phyloP scores from a whole-genome alignment of 441 rosid genomes.

The Corymbia calophylla region DNA sequence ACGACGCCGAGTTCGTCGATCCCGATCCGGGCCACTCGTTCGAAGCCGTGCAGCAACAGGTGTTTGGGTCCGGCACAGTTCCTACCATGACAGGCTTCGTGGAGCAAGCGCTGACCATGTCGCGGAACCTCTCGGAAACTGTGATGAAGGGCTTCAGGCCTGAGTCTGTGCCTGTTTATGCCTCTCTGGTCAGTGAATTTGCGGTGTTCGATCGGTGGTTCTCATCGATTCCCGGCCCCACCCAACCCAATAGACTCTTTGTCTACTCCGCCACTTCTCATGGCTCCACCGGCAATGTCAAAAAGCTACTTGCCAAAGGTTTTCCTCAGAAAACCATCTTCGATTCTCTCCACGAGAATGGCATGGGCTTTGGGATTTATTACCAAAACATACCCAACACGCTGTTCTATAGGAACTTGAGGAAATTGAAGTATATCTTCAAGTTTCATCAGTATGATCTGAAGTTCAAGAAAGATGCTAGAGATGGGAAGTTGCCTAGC shows the following conservation, averaged over 20 bases:
- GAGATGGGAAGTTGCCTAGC: neutral
- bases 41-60: neutral
- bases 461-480: neutral
- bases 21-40: constrained; percentile 2
- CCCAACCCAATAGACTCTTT: constrained; percentile 1
- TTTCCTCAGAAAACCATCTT: neutral
- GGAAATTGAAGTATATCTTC: constrained; percentile 4
- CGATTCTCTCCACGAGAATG: constrained; percentile 3
- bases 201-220: constrained; percentile 3
- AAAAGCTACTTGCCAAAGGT: neutral
- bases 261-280: constrained; percentile 2
- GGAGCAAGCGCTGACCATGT: constrained; percentile 2
- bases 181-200: neutral
- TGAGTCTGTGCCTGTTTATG: neutral
- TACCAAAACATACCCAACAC: constrained; percentile 1
- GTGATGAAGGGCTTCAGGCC: constrained; percentile 5
- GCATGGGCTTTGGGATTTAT: neutral
- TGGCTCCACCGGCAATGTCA: neutral
- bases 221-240: constrained; percentile 1
- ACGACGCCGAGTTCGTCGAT: constrained; percentile 5
- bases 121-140: neutral
- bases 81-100: constrained; percentile 2
- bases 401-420: constrained; percentile 3
- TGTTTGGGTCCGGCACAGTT: neutral
- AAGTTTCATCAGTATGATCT: constrained; percentile 2